Evolutionary conservation across 2,329 filamentous ascomycete species (phyloP).

Genomic region (Aureobasidium sp.): DNA sequence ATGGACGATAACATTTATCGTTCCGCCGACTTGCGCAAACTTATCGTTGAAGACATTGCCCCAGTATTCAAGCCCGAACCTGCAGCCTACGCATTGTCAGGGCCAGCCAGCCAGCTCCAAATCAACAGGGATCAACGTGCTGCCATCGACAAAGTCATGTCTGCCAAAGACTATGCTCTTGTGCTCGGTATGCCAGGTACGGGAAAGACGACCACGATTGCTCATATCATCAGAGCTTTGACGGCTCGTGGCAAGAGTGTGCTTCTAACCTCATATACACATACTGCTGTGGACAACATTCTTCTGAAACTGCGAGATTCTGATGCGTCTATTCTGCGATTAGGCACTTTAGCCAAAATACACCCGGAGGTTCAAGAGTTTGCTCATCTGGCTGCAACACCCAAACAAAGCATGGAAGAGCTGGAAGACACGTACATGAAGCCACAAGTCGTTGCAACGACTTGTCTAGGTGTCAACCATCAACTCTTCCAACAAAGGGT

Average conservation of each 20-base stretch:
- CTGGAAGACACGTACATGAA: slow-evolving; percentile 77
- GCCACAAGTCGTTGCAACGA: slow-evolving; percentile 85
- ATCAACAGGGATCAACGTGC: slow-evolving; percentile 82
- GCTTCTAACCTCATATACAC: slow-evolving; percentile 88
- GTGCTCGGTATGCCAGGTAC: slow-evolving; percentile 98
- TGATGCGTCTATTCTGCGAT: slow-evolving; percentile 60
- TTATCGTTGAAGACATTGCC: slow-evolving; percentile 69
- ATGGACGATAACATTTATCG: slow-evolving; percentile 75
- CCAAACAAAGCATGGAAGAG: slow-evolving; percentile 72
- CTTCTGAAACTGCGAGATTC: slow-evolving; percentile 73
- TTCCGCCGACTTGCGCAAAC: slow-evolving; percentile 62
- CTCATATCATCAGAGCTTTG: slow-evolving; percentile 88
- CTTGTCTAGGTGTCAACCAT: slow-evolving; percentile 87
- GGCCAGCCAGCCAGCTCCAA: slow-evolving; percentile 46
- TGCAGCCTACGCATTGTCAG: slow-evolving; percentile 57
- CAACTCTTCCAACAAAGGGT: slow-evolving; percentile 77
- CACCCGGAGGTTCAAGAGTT: slow-evolving; percentile 84
- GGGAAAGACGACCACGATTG: slow-evolving; percentile 96
- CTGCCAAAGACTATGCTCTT: slow-evolving; percentile 89
- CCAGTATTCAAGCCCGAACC: slow-evolving; percentile 65
- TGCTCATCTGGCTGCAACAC: slow-evolving; percentile 66
- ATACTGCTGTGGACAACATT: slow-evolving; percentile 97
- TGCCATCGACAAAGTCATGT: slow-evolving; percentile 93
- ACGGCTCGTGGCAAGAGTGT: slow-evolving; percentile 88
- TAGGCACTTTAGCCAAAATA: slow-evolving; percentile 78